Evolutionary conservation across 352 stramenopile genomes (phyloP), one percentile per base, ranked within the genome.

Genomic region (Stephanocyclus meneghinianus): DNA sequence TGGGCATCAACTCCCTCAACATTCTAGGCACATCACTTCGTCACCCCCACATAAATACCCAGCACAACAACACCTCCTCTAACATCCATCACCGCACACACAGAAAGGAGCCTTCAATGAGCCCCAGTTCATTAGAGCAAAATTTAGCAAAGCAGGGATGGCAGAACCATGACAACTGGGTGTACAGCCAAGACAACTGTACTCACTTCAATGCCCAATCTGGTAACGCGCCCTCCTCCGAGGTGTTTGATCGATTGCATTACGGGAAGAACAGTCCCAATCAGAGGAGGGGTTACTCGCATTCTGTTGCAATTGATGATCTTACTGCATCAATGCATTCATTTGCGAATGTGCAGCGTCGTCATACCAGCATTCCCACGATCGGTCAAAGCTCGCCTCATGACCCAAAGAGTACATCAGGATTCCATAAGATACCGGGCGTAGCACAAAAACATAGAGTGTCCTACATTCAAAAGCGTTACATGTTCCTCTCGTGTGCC

Each of bases 161-260:
- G 62, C 68, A 50, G 7, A 79, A 68, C 47, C 50, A 74, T 30
- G 56, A 57, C 15, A 74, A 69, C 48, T 56, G 64, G 16, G 72
- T 72, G 16, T 80, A 71, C 60, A 60, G 37, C 35, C 64, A 53
- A 35, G 18, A 62, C 44, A 63, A 47, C 2, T 9, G 21, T 44
- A 44, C 37, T 42, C n/a, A 53, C 35, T n/a, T 32, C 11, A 35
- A 13, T 16, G 55, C 26, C 26, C 15, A 26, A 40, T 62, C 55
- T 21, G 18, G 10, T 29, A 32, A 16, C 51, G 11, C 2, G 4
- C 26, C 51, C 51, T 60, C 51, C 16, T 26, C 26, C 51, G 35
- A 66, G 18, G 37, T 66, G 7, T 66, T 66, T 66, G n/a, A 66
- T 51, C 8, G 5, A 37, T 32, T 51, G 57, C 32, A 30, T 32